Evolutionary conservation across 495 filamentous ascomycete genomes (phyloP).

Genomic region (Annulohypoxylon nitens): DNA sequence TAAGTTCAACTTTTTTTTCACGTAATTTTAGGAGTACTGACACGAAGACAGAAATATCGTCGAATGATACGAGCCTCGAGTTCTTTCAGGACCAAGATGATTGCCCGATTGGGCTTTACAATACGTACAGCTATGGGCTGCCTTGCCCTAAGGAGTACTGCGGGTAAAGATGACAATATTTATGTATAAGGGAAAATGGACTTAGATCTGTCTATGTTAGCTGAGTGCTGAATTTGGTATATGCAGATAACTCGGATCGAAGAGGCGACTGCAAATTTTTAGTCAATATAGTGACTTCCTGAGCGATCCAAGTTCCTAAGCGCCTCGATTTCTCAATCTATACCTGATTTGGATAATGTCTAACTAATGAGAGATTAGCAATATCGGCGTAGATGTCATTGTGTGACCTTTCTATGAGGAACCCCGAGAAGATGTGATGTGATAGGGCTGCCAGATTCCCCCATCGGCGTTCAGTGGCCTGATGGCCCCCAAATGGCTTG

Average conservation of each 20-base stretch:
- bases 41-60: conserved; percentile 28
- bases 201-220: neutral
- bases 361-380: conserved; percentile 10
- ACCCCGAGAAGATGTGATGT: neutral
- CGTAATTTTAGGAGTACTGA: conserved; percentile 1
- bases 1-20: conserved; percentile 16
- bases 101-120: conserved; percentile 41
- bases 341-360: neutral
- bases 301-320: neutral
- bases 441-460: conserved; percentile 2
- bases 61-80: conserved; percentile 37
- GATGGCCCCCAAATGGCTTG: neutral
- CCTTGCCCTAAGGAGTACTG: conserved; percentile 34
- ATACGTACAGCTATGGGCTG: conserved; percentile 37
- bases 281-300: conserved; percentile 8
- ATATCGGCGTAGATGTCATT: conserved; percentile 27
- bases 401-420: conserved; percentile 4
- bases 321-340: conserved; percentile 4
- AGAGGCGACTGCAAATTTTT: neutral
- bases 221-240: neutral
- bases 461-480: neutral
- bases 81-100: conserved; percentile 24
- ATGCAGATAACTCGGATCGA: neutral
- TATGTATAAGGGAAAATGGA: neutral
- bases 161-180: neutral